Conservation (phyloP, 495 filamentous ascomycete species). For the Talaromyces nanjingensis region DNA sequence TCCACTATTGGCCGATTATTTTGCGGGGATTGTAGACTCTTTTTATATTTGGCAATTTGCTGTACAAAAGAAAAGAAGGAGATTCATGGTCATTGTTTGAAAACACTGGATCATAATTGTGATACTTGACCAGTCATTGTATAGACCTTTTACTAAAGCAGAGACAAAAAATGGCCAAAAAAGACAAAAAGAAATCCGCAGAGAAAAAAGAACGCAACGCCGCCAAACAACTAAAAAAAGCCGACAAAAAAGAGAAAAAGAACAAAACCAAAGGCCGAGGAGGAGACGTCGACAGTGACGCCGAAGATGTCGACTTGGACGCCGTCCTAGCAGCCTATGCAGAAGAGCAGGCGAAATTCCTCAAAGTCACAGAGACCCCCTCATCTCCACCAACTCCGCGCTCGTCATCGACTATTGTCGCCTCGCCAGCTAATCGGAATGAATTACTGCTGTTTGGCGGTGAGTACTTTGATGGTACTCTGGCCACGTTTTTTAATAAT, state of each 20-base stretch:
- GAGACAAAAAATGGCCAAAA: conserved; percentile 37
- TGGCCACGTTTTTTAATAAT: conserved; percentile 61
- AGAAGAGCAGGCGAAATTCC: conserved; percentile 77
- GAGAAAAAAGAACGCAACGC: conserved; percentile 50
- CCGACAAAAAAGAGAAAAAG: conserved; percentile 69
- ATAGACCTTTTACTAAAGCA: too few relatives aligned
- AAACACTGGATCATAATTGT: too few relatives aligned
- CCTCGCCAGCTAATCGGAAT: conserved; percentile 75
- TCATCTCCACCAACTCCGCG: conserved; percentile 73
- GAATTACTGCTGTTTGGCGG: conserved; percentile 92
- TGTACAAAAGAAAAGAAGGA: background rate
- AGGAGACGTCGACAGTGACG: conserved; percentile 65
- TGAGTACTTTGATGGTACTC: conserved; percentile 58
- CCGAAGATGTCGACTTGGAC: conserved; percentile 90
- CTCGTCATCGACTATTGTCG: conserved; percentile 70
- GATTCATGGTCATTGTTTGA: background rate
- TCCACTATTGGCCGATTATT: background rate
- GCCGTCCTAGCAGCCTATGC: conserved; percentile 90
- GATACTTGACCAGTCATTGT: too few relatives aligned
- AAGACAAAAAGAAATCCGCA: conserved; percentile 44
- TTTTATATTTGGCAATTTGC: background rate
- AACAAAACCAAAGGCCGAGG: conserved; percentile 48
- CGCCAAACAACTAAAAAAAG: conserved; percentile 53
- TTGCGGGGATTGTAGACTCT: conserved; percentile 5
- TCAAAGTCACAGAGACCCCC: conserved; percentile 80